Evolutionary conservation across 345 rosid genomes (phyloP).

Genomic region (Brassica napus): Da-Ae NC_063436.1:22591501-22592000

Average conservation of each 20-base stretch:
- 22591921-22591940: neutral
- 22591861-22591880: conserved; percentile 89
- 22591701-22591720: conserved; percentile 46
- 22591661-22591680: conserved; percentile 50
- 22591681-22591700: conserved; percentile 47
- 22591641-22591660: conserved; percentile 62
- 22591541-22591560: conserved; percentile 38
- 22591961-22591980: conserved; percentile 78
- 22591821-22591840: conserved; percentile 51
- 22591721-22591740: conserved; percentile 55
- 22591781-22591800: conserved; percentile 55
- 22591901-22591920: conserved; percentile 2
- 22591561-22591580: conserved; percentile 12
- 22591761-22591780: conserved; percentile 46
- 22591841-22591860: conserved; percentile 74
- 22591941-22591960: conserved; percentile 19
- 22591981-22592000: conserved; percentile 19
- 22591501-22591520: conserved; percentile 48
- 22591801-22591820: conserved; percentile 49
- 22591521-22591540: conserved; percentile 51
- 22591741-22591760: conserved; percentile 58
- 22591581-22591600: conserved; percentile 9
- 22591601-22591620: conserved; percentile 41
- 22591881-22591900: conserved; percentile 54
- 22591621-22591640: conserved; percentile 57